These are phyloP conservation scores for Rhizopus arrhizus DNA, from an alignment of 371 early-diverging fungal genomes.

Conservation along the genomic window DNA sequence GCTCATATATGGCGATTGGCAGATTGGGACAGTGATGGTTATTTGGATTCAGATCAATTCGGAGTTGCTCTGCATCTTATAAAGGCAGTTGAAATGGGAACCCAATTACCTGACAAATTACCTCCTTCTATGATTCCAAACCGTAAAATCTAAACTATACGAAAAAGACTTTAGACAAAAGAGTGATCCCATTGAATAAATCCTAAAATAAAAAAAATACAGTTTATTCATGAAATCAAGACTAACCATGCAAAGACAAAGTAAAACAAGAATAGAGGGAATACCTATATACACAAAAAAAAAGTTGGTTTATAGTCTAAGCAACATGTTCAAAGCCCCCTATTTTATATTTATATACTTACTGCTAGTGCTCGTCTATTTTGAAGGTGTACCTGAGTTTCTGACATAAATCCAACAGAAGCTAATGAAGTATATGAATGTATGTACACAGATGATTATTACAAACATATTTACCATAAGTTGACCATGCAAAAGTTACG, in stretches of 20 bases:
- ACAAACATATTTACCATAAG: slow-evolving; percentile 46
- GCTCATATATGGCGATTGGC: slow-evolving; percentile 71
- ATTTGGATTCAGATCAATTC: slow-evolving; percentile 69
- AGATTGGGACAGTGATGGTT: slow-evolving; percentile 73
- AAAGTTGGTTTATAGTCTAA: not conserved
- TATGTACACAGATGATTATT: too few relatives aligned
- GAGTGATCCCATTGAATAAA: not conserved
- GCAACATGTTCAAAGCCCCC: not conserved
- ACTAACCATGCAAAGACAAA: slow-evolving; percentile 92
- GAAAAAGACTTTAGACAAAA: not conserved
- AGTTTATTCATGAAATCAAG: slow-evolving; percentile 56
- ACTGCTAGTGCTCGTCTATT: slow-evolving; percentile 84
- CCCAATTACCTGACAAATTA: slow-evolving; percentile 50
- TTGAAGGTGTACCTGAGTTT: slow-evolving; percentile 66
- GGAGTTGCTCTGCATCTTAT: slow-evolving; percentile 66
- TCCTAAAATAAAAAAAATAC: too few relatives aligned
- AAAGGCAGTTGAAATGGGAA: slow-evolving; percentile 52
- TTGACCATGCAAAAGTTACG: slow-evolving; percentile 81
- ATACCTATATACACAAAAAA: slow-evolving; percentile 35
- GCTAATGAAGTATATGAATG: slow-evolving; percentile 49
- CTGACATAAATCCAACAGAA: slow-evolving; percentile 85
- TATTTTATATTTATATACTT: slow-evolving; percentile 19
- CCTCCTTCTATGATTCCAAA: slow-evolving; percentile 42
- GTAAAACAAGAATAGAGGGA: slow-evolving; percentile 92
- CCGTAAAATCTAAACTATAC: slow-evolving; percentile 30